A percentile compares a stretch with the other conserved stretches of the same genome.
Evolutionary conservation across 306 rosid genomes (phyloP).

Genomic region (Lupinus albus): DNA sequence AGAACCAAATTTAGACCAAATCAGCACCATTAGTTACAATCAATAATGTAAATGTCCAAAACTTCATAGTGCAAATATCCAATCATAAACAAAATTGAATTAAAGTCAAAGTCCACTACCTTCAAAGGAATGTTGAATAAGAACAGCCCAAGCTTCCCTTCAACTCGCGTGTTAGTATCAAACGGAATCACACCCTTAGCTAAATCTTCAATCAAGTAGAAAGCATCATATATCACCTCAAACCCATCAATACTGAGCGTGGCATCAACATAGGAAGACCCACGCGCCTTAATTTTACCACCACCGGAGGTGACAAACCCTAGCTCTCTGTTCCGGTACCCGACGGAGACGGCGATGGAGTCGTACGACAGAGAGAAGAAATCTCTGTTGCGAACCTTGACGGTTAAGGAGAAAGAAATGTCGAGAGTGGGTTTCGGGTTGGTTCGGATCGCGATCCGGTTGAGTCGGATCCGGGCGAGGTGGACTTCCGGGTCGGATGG

Average conservation of each 20-base stretch:
- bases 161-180: conserved; percentile 61
- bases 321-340: conserved; percentile 72
- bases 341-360: conserved; percentile 57
- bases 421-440: conserved; percentile 57
- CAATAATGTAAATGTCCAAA: not conserved
- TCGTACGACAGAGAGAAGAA: conserved; percentile 72
- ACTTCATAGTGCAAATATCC: not conserved
- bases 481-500: conserved; percentile 73
- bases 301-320: conserved; percentile 63
- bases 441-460: conserved; percentile 54
- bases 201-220: conserved; percentile 75
- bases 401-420: conserved; percentile 62
- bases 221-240: conserved; percentile 66
- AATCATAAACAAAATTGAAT: not conserved
- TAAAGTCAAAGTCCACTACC: conserved; percentile 40
- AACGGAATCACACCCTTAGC: conserved; percentile 77
- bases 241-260: conserved; percentile 66
- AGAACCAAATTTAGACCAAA: not conserved
- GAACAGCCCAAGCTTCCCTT: conserved; percentile 66
- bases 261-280: conserved; percentile 66
- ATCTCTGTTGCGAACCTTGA: conserved; percentile 63
- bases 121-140: conserved; percentile 68
- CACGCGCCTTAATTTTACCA: conserved; percentile 62
- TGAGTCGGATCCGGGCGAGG: conserved; percentile 58
- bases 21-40: not conserved